Conservation (phyloP, 2,329 filamentous ascomycete species). For the Furcasterigmium sp. region DNA sequence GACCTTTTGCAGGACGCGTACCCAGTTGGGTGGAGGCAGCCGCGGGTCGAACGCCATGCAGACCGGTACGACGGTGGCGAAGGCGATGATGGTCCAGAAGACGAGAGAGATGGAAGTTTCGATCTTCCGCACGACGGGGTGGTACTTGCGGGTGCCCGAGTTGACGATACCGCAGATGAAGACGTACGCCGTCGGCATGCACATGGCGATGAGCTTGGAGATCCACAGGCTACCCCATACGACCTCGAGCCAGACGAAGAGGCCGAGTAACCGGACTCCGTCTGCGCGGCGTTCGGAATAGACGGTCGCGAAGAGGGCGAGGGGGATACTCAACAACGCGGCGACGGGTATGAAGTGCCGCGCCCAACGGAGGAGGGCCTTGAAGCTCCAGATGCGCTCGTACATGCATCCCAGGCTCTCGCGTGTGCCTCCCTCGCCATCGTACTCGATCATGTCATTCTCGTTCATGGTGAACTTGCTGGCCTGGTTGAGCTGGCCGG, state of each 20-base stretch:
- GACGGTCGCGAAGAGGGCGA: slow-evolving; percentile 48
- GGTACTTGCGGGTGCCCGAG: slow-evolving; percentile 66
- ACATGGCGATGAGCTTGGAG: slow-evolving; percentile 58
- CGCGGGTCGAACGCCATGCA: slow-evolving; percentile 42
- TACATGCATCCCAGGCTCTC: slow-evolving; percentile 64
- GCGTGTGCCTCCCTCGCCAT: slow-evolving; percentile 50
- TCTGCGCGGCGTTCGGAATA: slow-evolving; percentile 28
- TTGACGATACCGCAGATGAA: slow-evolving; percentile 66
- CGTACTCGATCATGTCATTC: background rate
- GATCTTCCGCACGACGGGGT: slow-evolving; percentile 56
- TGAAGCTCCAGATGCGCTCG: slow-evolving; percentile 58
- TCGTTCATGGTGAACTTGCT: slow-evolving; percentile 5
- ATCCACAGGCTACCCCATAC: slow-evolving; percentile 64
- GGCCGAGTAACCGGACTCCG: slow-evolving; percentile 45
- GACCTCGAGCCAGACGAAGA: slow-evolving; percentile 66
- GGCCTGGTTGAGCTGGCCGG: background rate
- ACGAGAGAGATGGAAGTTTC: slow-evolving; percentile 64
- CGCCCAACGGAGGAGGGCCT: slow-evolving; percentile 59
- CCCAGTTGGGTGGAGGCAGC: slow-evolving; percentile 40
- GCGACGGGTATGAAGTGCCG: slow-evolving; percentile 63
- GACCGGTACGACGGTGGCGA: slow-evolving; percentile 47
- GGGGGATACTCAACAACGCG: slow-evolving; percentile 55
- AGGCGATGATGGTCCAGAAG: slow-evolving; percentile 60
- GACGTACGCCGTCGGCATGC: slow-evolving; percentile 59
- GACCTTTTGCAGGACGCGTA: slow-evolving; percentile 55